phyloP scores from a whole-genome alignment of 2,329 filamentous ascomycete genomes.

The Onygena corvina region DNA sequence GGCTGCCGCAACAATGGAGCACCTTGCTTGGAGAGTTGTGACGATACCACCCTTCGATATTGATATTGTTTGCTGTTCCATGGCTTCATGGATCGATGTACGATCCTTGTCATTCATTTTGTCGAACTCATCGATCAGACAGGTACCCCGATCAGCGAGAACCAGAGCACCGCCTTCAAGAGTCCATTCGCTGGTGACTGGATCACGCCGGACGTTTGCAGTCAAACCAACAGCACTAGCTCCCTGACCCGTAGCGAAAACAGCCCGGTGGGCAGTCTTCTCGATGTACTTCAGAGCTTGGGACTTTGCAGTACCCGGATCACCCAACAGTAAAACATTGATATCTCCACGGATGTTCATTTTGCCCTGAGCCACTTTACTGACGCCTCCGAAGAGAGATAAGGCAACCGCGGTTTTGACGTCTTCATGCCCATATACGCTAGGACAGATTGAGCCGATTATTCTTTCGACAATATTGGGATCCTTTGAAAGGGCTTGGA shows the following conservation, averaged over 20 bases:
- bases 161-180: constrained; percentile 91
- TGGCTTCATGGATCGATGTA: constrained; percentile 96
- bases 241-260: constrained; percentile 95
- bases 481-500: constrained; percentile 76
- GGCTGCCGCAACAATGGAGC: constrained; percentile 89
- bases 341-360: constrained; percentile 94
- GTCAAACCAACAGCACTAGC: constrained; percentile 96
- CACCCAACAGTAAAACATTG: constrained; percentile 89
- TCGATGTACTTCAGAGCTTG: constrained; percentile 96
- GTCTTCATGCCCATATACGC: constrained; percentile 91
- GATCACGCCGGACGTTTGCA: constrained; percentile 88
- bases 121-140: constrained; percentile 97
- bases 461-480: constrained; percentile 88
- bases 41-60: constrained; percentile 98
- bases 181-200: constrained; percentile 93
- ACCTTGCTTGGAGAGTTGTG: constrained; percentile 88
- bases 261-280: constrained; percentile 89
- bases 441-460: constrained; percentile 83
- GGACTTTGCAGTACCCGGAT: constrained; percentile 95
- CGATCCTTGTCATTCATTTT: constrained; percentile 99
- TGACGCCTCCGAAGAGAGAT: constrained; percentile 87
- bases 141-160: constrained; percentile 85
- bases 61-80: constrained; percentile 99
- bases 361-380: constrained; percentile 76
- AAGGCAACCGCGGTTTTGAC: constrained; percentile 95